Evolutionary conservation across 768 basidiomycete genomes (phyloP).

Genomic region (Auriculariales sp.): DNA sequence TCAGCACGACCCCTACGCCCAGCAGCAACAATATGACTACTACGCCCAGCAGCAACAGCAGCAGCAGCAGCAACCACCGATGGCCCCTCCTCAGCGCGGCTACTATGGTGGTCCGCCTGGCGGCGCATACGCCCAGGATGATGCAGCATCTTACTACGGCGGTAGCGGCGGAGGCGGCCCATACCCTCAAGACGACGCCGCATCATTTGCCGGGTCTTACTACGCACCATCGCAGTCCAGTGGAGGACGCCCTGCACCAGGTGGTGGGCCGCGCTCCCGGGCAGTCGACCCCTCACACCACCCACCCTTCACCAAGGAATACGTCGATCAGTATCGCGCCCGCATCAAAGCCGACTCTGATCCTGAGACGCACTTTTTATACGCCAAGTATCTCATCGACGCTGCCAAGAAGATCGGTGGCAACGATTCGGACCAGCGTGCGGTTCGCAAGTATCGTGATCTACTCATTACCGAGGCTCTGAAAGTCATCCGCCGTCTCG

Average conservation of each 20-base stretch:
- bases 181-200: neutral
- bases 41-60: neutral
- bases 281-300: slow-evolving; percentile 60
- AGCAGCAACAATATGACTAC: too few species aligned
- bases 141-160: slow-evolving; percentile 1
- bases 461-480: slow-evolving; percentile 74
- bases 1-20: too few species aligned
- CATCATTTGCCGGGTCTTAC: neutral
- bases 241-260: slow-evolving; percentile 39
- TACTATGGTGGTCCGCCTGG: neutral
- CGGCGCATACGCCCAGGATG: neutral
- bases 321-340: slow-evolving; percentile 93
- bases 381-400: slow-evolving; percentile 98
- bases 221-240: slow-evolving; percentile 1
- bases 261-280: slow-evolving; percentile 39
- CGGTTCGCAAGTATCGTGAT: slow-evolving; percentile 85
- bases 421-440: slow-evolving; percentile 59
- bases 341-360: slow-evolving; percentile 97
- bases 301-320: slow-evolving; percentile 87
- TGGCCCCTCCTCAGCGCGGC: neutral
- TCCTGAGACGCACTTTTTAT: slow-evolving; percentile 93
- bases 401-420: slow-evolving; percentile 85
- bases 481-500: slow-evolving; percentile 83
- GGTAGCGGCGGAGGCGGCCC: slow-evolving; percentile 2
- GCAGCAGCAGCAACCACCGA: too few species aligned